A percentile compares a stretch with the other conserved stretches of the same genome.
These are phyloP conservation scores for Calonectria hawksworthii DNA, from an alignment of 2,329 filamentous ascomycete genomes.

Conservation along the genomic window DNA sequence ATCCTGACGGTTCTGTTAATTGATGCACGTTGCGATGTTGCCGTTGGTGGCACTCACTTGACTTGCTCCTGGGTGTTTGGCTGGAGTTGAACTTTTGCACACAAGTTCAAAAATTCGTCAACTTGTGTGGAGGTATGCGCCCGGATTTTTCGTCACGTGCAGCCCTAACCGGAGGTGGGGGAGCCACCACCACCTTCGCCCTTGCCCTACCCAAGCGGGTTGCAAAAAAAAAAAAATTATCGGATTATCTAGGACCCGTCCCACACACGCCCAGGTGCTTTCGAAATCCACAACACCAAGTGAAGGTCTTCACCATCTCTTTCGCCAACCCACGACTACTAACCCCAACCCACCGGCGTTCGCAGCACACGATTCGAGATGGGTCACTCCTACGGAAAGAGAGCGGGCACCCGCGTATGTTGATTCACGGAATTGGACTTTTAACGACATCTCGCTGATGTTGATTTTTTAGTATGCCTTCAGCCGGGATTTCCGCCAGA, in stretches of 20 bases:
- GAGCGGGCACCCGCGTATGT: slow-evolving; percentile 87
- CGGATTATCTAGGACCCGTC: slow-evolving; percentile 55
- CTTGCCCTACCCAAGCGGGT: slow-evolving; percentile 52
- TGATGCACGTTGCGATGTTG: slow-evolving; percentile 29
- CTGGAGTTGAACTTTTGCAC: slow-evolving; percentile 51
- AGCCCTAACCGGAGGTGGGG: slow-evolving; percentile 51
- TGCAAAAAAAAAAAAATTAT: slow-evolving; percentile 49
- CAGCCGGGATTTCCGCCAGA: slow-evolving; percentile 93
- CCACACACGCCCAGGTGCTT: slow-evolving; percentile 53
- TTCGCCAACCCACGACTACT: slow-evolving; percentile 60
- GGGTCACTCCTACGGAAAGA: slow-evolving; percentile 90
- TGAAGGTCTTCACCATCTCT: slow-evolving; percentile 50
- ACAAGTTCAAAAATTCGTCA: slow-evolving; percentile 45
- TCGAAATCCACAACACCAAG: slow-evolving; percentile 56
- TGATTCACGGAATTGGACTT: slow-evolving; percentile 36
- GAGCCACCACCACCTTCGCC: slow-evolving; percentile 30
- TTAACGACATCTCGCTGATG: slow-evolving; percentile 49
- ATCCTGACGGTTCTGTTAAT: slow-evolving; percentile 53
- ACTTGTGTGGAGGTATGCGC: slow-evolving; percentile 54
- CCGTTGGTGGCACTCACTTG: slow-evolving; percentile 52
- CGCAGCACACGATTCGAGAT: slow-evolving; percentile 73
- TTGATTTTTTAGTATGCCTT: slow-evolving; percentile 80
- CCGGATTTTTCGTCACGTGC: slow-evolving; percentile 49
- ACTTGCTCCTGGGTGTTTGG: slow-evolving; percentile 55
- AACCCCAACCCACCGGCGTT: slow-evolving; percentile 54